phyloP scores from a whole-genome alignment of 108 stramenopile genomes.

The Cyclotella choctawhatcheeana region DNA sequence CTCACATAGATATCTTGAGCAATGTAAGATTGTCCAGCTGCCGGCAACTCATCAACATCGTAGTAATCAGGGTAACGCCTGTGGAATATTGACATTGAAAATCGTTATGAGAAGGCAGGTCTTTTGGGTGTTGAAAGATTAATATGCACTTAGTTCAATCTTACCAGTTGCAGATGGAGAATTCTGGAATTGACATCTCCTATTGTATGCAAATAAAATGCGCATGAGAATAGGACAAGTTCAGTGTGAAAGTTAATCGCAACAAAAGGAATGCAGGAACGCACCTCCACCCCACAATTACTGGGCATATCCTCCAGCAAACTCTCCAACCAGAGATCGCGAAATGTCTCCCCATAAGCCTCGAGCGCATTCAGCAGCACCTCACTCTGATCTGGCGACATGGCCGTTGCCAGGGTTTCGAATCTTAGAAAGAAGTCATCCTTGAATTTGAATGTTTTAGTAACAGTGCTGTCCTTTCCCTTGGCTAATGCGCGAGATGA shows the following conservation, averaged over 20 bases:
- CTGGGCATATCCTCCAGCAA: conserved; percentile 13
- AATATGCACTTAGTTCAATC: too few species aligned
- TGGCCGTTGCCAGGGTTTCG: not conserved
- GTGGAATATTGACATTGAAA: too few species aligned
- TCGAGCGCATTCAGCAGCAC: conserved; percentile 7
- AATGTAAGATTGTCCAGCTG: conserved; percentile 18
- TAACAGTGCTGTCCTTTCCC: too few species aligned
- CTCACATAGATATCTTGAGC: conserved; percentile 27
- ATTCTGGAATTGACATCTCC: conserved; percentile 27
- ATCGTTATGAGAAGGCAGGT: too few species aligned
- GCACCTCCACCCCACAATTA: conserved; percentile 17
- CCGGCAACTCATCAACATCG: conserved; percentile 21
- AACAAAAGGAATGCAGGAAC: not conserved
- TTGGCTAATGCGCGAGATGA: too few species aligned
- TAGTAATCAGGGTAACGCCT: conserved; percentile 32
- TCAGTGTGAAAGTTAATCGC: too few species aligned
- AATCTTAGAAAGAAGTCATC: conserved; percentile 27
- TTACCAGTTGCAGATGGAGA: conserved; percentile 19
- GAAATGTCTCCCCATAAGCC: conserved; percentile 14
- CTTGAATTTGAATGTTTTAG: conserved; percentile 32
- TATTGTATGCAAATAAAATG: not conserved
- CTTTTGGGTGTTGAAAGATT: too few species aligned
- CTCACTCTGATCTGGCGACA: conserved; percentile 1
- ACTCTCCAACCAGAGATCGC: conserved; percentile 12
- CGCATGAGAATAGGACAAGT: not conserved